Conservation (phyloP, 129 eudicot genomes). For the Tagetes patula region DNA sequence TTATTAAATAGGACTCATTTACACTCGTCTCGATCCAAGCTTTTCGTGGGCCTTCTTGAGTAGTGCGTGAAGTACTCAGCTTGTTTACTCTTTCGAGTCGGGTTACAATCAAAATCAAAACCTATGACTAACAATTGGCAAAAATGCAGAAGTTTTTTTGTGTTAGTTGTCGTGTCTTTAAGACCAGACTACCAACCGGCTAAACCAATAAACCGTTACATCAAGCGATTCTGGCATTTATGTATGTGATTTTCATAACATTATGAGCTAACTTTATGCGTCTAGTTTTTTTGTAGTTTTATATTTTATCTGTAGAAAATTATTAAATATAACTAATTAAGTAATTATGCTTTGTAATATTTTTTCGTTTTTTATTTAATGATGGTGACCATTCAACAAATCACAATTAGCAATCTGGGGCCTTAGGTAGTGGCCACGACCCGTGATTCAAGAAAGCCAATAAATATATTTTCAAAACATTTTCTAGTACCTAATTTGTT, state of each 20-base stretch:
- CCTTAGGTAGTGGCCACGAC: slow-evolving; percentile 10
- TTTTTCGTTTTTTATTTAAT: not conserved
- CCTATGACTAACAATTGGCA: too few species aligned
- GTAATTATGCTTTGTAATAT: not conserved
- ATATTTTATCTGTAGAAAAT: too few species aligned
- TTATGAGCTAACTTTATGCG: not conserved
- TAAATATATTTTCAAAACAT: not conserved
- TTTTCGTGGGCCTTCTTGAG: too few species aligned
- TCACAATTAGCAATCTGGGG: not conserved
- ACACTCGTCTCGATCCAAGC: too few species aligned
- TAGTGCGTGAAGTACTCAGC: too few species aligned
- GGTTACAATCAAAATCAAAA: not conserved
- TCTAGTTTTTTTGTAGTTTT: too few species aligned
- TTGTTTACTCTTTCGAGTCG: too few species aligned
- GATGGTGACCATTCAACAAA: slow-evolving; percentile 9
- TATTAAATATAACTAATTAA: not conserved
- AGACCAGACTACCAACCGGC: not conserved
- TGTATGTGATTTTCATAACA: not conserved
- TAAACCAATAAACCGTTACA: not conserved
- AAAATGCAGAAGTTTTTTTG: too few species aligned
- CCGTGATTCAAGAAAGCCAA: not conserved
- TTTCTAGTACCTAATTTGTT: too few species aligned
- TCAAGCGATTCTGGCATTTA: not conserved
- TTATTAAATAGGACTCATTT: too few species aligned
- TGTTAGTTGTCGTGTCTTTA: not conserved